Percentiles rank a stretch among this genome's conserved stretches.
Evolutionary conservation across 2,329 filamentous ascomycete species (phyloP).

Genomic region (Botrytis elliptica): DNA sequence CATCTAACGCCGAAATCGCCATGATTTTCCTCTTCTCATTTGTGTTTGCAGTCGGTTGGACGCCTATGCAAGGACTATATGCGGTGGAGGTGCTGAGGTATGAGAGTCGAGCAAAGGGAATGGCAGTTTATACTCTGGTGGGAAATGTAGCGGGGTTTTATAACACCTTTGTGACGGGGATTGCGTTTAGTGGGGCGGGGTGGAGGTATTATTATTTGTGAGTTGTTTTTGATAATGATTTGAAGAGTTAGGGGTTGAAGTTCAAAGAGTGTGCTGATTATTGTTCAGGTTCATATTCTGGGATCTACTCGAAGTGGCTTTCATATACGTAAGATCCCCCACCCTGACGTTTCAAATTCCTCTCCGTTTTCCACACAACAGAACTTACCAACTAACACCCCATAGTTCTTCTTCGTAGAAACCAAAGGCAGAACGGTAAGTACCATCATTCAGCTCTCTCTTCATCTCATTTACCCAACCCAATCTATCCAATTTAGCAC

Average conservation of each 20-base stretch:
- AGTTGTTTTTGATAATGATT: neutral
- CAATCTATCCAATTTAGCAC: too few relatives aligned
- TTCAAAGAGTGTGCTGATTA: neutral
- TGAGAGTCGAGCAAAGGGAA: conserved; percentile 19
- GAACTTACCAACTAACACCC: neutral
- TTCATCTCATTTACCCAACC: neutral
- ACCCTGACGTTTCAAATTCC: neutral
- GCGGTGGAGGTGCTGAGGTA: conserved; percentile 46
- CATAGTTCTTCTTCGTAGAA: conserved; percentile 20
- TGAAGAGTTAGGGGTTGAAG: accelerated
- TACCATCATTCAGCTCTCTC: accelerated
- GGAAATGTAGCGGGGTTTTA: conserved; percentile 19
- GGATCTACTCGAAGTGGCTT: conserved; percentile 15
- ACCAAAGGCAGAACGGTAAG: conserved; percentile 17
- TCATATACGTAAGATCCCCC: conserved; percentile 1
- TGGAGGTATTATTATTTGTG: conserved; percentile 22
- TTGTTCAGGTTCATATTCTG: conserved; percentile 4
- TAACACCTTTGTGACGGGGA: conserved; percentile 20
- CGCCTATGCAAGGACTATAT: conserved; percentile 50
- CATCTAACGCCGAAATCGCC: conserved; percentile 48
- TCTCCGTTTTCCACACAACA: neutral
- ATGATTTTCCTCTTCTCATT: conserved; percentile 55
- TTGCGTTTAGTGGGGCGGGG: conserved; percentile 11
- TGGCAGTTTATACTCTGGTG: conserved; percentile 16
- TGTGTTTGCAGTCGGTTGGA: conserved; percentile 53